These are phyloP conservation scores for Cordyceps farinosa DNA, from an alignment of 2,329 filamentous ascomycete genomes.

Conservation along the genomic window DNA sequence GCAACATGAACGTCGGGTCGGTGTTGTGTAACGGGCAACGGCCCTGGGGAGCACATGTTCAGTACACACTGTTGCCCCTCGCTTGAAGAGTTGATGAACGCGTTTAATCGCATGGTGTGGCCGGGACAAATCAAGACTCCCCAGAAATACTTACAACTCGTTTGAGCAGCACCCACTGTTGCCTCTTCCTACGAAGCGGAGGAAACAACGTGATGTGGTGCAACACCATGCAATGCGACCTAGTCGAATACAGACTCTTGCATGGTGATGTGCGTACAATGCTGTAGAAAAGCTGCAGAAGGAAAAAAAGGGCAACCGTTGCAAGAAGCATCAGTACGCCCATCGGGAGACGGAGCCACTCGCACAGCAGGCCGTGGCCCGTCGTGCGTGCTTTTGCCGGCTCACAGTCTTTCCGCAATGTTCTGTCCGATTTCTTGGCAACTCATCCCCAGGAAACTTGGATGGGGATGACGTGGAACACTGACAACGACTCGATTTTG, in stretches of 20 bases:
- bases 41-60: background rate
- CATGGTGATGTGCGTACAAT: background rate
- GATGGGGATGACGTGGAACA: background rate
- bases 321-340: no score
- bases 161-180: background rate
- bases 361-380: background rate
- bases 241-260: background rate
- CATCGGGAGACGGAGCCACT: background rate
- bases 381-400: background rate
- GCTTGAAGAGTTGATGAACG: background rate
- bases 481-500: conserved; percentile 5
- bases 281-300: background rate
- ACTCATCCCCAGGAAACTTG: background rate
- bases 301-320: background rate
- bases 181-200: background rate
- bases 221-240: background rate
- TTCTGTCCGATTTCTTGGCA: background rate
- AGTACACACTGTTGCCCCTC: background rate
- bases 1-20: background rate
- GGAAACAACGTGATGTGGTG: conserved; percentile 11
- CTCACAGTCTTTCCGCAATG: background rate
- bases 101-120: no score
- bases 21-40: background rate
- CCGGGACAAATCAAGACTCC: background rate
- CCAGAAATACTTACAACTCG: no score